A percentile compares a stretch with the other conserved stretches of the same genome.
Evolutionary conservation across 2,329 filamentous ascomycete species (phyloP).

Genomic region (Colletotrichum tamarilloi): DNA sequence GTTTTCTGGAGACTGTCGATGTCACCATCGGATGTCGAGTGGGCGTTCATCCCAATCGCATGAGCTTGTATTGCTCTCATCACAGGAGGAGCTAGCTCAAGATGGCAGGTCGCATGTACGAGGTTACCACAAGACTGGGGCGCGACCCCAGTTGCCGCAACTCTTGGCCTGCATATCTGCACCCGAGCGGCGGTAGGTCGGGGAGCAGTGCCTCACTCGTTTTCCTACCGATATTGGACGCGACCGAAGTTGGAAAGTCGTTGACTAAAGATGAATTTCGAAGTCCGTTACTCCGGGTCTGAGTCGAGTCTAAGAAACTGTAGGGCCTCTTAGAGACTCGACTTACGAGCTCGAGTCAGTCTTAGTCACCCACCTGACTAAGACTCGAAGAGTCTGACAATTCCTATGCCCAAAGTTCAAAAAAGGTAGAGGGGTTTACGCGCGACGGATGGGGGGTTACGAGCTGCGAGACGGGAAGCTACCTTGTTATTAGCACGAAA

Average conservation of each 20-base stretch:
- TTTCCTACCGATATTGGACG: neutral
- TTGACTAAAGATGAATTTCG: neutral
- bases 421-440: neutral
- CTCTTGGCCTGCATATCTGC: neutral
- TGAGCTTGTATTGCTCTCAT: constrained; percentile 9
- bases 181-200: no score
- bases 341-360: neutral
- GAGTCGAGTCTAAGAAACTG: neutral
- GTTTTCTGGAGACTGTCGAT: neutral
- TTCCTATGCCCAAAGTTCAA: neutral
- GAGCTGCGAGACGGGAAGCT: neutral
- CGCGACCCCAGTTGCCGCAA: neutral
- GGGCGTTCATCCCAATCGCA: constrained; percentile 1
- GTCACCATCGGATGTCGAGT: constrained; percentile 3
- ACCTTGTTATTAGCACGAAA: neutral
- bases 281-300: neutral
- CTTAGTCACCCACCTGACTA: neutral
- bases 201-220: neutral
- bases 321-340: neutral
- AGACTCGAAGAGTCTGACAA: neutral
- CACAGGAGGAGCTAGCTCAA: constrained; percentile 18
- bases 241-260: neutral
- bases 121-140: constrained; percentile 12
- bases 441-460: neutral
- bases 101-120: constrained; percentile 19